Conservation (phyloP, 176 grass and related monocot genomes). For the Carex littledalei region DNA sequence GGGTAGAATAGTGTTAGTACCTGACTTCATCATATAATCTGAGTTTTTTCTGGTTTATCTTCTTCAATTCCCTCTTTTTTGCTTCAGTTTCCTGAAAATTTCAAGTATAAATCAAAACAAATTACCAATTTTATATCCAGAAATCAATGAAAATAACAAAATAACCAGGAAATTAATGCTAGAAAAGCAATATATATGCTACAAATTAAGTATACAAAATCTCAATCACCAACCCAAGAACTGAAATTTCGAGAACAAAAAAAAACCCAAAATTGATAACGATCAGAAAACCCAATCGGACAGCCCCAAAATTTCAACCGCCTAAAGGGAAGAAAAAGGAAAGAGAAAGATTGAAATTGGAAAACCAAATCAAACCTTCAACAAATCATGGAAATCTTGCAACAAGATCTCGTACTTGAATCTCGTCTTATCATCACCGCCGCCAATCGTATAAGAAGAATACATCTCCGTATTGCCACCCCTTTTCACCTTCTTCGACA, state of each 20-base stretch:
- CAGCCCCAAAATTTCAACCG: neutral
- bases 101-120: neutral
- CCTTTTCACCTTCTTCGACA: slow-evolving; percentile 39
- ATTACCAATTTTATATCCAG: neutral
- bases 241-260: neutral
- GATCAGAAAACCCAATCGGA: neutral
- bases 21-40: slow-evolving; percentile 50
- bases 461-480: neutral
- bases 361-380: slow-evolving; percentile 22
- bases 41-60: slow-evolving; percentile 33
- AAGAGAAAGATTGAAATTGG: neutral
- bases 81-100: slow-evolving; percentile 51
- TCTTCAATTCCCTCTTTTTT: slow-evolving; percentile 44
- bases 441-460: neutral
- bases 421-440: neutral
- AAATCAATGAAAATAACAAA: neutral
- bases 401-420: slow-evolving; percentile 25
- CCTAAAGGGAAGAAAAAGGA: neutral
- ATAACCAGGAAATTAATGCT: neutral
- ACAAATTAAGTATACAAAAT: neutral
- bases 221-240: neutral
- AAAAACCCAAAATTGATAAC: neutral
- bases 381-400: slow-evolving; percentile 48
- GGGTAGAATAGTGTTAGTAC: slow-evolving; percentile 23
- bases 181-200: neutral